Evolutionary conservation across 495 filamentous ascomycete genomes (phyloP), one percentile per base, ranked within the genome.

Genomic region (Venustampulla echinocandica): DNA sequence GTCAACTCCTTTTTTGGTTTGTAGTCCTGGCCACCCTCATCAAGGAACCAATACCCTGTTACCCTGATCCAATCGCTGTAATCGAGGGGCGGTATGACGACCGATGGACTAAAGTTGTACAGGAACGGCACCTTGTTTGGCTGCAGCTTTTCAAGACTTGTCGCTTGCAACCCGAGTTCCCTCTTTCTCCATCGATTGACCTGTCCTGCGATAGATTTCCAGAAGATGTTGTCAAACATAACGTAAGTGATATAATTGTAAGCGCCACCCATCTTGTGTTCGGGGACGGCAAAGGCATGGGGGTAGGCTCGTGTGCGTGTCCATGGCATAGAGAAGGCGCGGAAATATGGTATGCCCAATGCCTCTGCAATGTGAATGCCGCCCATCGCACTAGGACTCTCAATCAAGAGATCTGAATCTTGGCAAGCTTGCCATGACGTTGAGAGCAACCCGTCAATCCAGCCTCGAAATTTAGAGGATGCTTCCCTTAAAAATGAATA

Each of bases 311-410:
- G 73, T 18, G 92, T 98, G 35, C 90, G 80, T 0, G 93, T 90
- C 92, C 92, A 98, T 11, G 92, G 93, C 92, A 98, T 98, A 14
- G 90, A 92, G 63, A 98, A 98, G 0, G 89, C 93, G 49, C 92
- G 80, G 72, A 97, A 97, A 59, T 98, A 98, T 4, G 92, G 92
- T 41, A 98, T 93, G 24, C 75, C 73, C 4, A 98, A 73, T 5
- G 89, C 89, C 66, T 98, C 93, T n/a, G 92, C 92, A 50, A 98
- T 96, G 61, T 98, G 92, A 34, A 98, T 95, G 22, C 92, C 92
- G 9, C 82, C 89, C 92, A 98, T 98, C 34, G 93, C 89, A 52
- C 83, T 89, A n/a, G 92, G 92, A 34, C 85, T 90, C 54, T 98
- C 92, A 41, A 98, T 93, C 13, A 98, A 70, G 27, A 98, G 68